phyloP scores from a whole-genome alignment of 306 rosid species.

The Urtica urens region DNA sequence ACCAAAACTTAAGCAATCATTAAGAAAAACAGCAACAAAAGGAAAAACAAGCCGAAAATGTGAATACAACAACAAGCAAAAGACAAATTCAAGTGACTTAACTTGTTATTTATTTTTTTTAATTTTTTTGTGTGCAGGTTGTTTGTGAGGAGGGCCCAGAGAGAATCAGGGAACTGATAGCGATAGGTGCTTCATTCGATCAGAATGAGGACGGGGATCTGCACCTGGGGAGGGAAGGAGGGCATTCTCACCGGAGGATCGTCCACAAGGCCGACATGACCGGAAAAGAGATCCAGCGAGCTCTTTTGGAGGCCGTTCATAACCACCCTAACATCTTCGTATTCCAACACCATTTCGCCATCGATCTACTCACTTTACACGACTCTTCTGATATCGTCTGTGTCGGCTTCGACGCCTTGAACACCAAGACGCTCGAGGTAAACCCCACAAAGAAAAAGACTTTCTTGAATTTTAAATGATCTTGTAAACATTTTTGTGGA shows the following conservation, averaged over 20 bases:
- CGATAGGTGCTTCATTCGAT: constrained; percentile 92
- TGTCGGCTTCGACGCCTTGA: constrained; percentile 77
- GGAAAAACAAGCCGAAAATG: no score
- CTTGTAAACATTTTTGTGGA: no score
- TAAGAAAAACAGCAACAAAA: no score
- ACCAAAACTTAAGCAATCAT: no score
- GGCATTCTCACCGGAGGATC: constrained; percentile 81
- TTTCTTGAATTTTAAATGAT: constrained; percentile 12
- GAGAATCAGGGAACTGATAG: constrained; percentile 77
- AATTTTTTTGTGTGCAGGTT: constrained; percentile 72
- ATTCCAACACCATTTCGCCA: constrained; percentile 83
- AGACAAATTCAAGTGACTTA: no score
- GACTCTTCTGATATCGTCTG: constrained; percentile 62
- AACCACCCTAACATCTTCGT: constrained; percentile 67
- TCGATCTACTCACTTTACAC: constrained; percentile 86
- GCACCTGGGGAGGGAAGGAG: constrained; percentile 87
- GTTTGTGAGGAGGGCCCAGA: constrained; percentile 99
- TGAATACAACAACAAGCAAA: no score
- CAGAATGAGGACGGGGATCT: constrained; percentile 87
- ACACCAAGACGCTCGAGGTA: constrained; percentile 70
- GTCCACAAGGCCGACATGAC: constrained; percentile 98
- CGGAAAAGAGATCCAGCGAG: constrained; percentile 86
- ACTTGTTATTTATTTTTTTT: not conserved
- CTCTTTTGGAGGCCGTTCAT: constrained; percentile 51
- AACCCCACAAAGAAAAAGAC: constrained; percentile 6